phyloP scores from a whole-genome alignment of 306 rosid genomes.

The Gastrolobium bilobum region DNA sequence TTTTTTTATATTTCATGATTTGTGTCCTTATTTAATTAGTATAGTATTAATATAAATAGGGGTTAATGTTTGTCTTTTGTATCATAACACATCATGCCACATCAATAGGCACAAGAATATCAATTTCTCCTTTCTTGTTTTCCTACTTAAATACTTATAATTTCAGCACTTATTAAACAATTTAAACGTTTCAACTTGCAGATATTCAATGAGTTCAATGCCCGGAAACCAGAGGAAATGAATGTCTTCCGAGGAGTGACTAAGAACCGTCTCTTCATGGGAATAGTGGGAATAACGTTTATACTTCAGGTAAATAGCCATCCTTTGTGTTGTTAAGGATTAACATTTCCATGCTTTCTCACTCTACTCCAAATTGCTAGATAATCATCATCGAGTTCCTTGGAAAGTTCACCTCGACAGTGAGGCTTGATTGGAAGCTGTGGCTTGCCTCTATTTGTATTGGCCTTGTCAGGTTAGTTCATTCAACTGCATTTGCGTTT shows the following conservation, averaged over 20 bases:
- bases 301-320: conserved; percentile 74
- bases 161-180: neutral
- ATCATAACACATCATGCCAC: no score
- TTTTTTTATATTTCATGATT: no score
- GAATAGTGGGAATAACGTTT: conserved; percentile 73
- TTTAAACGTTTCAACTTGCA: conserved; percentile 48
- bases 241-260: conserved; percentile 87
- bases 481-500: conserved; percentile 29
- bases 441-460: conserved; percentile 75
- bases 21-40: no score
- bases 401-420: conserved; percentile 83
- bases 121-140: no score
- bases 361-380: conserved; percentile 53
- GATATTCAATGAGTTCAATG: conserved; percentile 95
- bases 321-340: neutral
- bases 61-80: no score
- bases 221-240: conserved; percentile 92
- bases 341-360: conserved; percentile 14
- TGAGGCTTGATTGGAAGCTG: conserved; percentile 70
- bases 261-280: conserved; percentile 81
- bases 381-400: conserved; percentile 83
- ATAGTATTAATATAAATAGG: no score
- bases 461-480: conserved; percentile 72
- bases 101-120: no score
- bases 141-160: no score